phyloP scores from a whole-genome alignment of 768 basidiomycete species.

The Phaeolepiota aurea region DNA sequence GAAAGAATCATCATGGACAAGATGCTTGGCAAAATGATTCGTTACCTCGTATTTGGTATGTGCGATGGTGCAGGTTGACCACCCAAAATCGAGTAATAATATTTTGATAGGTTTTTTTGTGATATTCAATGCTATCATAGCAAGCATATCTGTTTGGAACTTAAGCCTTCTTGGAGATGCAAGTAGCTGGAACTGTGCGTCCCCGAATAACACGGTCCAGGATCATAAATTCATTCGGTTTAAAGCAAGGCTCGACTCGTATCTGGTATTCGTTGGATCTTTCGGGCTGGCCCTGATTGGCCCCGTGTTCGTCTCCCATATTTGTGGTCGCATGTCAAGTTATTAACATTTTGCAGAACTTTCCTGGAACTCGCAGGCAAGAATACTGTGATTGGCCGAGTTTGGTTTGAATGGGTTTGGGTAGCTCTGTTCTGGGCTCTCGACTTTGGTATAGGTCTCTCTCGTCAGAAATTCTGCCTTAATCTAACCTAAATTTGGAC shows the following conservation, averaged over 20 bases:
- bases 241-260: conserved; percentile 36
- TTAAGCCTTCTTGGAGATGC: conserved; percentile 36
- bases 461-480: conserved; percentile 1
- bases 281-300: conserved; percentile 51
- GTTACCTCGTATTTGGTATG: conserved; percentile 58
- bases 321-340: neutral
- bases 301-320: conserved; percentile 37
- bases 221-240: too few species aligned
- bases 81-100: too few species aligned
- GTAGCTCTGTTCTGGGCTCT: conserved; percentile 46
- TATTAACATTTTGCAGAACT: conserved; percentile 24
- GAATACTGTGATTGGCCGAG: conserved; percentile 43
- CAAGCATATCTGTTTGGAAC: conserved; percentile 67
- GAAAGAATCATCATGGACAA: conserved; percentile 34
- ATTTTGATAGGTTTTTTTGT: conserved; percentile 42
- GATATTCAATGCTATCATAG: conserved; percentile 56
- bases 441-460: conserved; percentile 42
- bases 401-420: conserved; percentile 71
- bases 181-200: neutral
- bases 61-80: too few species aligned
- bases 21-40: conserved; percentile 31
- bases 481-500: conserved; percentile 1
- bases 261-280: conserved; percentile 52
- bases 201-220: too few species aligned
- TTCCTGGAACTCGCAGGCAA: conserved; percentile 50